Evolutionary conservation across 148 eudicot genomes (phyloP).

Genomic region (Camellia granthamiana): DNA sequence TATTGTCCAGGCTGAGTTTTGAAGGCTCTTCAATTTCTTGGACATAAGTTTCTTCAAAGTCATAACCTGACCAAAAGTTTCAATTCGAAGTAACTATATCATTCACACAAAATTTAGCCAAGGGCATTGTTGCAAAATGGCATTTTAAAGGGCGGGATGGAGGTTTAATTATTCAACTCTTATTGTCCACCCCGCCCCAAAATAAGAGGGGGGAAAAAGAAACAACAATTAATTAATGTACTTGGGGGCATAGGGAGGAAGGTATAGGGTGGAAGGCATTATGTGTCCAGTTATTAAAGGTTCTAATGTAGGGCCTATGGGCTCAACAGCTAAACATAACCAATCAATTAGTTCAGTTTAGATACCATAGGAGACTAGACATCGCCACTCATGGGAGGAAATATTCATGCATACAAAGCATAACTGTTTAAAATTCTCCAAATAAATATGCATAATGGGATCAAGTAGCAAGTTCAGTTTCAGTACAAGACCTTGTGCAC

Average conservation of each 20-base stretch:
- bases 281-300: not conserved
- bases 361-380: too few species aligned
- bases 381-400: too few species aligned
- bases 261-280: not conserved
- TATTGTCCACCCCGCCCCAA: not conserved
- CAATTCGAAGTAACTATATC: not conserved
- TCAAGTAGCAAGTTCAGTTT: too few species aligned
- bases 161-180: not conserved
- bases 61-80: constrained; percentile 45
- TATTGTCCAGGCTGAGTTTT: constrained; percentile 34
- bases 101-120: not conserved
- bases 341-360: too few species aligned
- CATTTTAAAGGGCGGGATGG: not conserved
- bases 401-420: too few species aligned
- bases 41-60: constrained; percentile 62
- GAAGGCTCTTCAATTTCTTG: constrained; percentile 67
- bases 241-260: not conserved
- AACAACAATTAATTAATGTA: not conserved
- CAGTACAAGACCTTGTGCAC: too few species aligned
- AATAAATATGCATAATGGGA: too few species aligned
- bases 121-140: not conserved
- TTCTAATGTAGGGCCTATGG: not conserved
- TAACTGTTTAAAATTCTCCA: too few species aligned
- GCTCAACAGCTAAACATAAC: not conserved
- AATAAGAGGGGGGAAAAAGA: not conserved